A percentile compares a stretch with the other conserved stretches of the same genome.
These are phyloP conservation scores for Verruconis gallopava DNA, from an alignment of 2,329 filamentous ascomycete genomes.

Conservation along the genomic window DNA sequence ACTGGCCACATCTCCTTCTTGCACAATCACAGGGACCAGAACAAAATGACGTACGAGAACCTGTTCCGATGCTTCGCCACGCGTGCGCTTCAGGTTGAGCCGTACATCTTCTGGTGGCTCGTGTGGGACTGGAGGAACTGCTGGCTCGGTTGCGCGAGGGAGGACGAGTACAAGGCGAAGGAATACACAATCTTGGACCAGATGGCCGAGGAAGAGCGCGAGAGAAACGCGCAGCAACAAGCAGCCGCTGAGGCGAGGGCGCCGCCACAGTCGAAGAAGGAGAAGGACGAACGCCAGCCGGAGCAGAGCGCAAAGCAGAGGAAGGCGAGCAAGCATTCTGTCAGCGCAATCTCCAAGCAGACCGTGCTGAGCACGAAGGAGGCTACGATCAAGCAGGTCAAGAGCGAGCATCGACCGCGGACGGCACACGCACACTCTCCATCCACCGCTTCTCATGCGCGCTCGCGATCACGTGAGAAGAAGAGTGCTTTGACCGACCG, in stretches of 20 bases:
- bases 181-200: slow-evolving; percentile 38
- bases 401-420: neutral
- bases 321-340: neutral
- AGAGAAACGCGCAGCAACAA: too few relatives aligned
- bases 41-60: slow-evolving; percentile 97
- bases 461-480: neutral
- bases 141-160: slow-evolving; percentile 92
- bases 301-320: neutral
- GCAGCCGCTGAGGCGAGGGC: neutral
- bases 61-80: slow-evolving; percentile 95
- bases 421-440: neutral
- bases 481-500: neutral
- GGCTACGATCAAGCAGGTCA: too few relatives aligned
- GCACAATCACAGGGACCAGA: slow-evolving; percentile 82
- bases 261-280: neutral
- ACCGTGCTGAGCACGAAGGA: neutral
- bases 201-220: neutral
- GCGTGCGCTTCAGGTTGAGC: slow-evolving; percentile 80
- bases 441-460: neutral
- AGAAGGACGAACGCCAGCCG: neutral
- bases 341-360: neutral
- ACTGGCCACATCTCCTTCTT: slow-evolving; percentile 90
- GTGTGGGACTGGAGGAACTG: slow-evolving; percentile 93
- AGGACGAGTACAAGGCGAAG: slow-evolving; percentile 63
- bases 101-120: slow-evolving; percentile 87